Percentiles rank a stretch among this genome's conserved stretches.
Conservation (phyloP, 345 rosid species). For the Hirschfeldia incana region DNA sequence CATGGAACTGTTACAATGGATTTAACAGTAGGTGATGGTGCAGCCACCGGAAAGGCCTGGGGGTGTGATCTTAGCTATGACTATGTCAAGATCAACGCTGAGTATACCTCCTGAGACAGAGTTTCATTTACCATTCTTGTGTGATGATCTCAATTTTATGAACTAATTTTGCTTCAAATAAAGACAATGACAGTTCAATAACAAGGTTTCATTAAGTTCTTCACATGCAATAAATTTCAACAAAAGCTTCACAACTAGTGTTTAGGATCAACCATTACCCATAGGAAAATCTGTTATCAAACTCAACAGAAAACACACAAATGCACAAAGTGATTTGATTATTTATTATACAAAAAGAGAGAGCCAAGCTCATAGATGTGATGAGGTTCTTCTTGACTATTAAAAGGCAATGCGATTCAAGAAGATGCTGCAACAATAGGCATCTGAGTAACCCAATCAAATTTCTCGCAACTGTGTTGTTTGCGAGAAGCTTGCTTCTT, state of each 20-base stretch:
- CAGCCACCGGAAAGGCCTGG: conserved; percentile 71
- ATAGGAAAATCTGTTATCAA: background rate
- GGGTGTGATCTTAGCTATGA: conserved; percentile 90
- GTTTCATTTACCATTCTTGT: conserved; percentile 13
- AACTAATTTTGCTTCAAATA: conserved; percentile 9
- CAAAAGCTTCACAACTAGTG: conserved; percentile 1
- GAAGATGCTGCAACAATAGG: conserved; percentile 65
- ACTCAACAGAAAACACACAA: background rate
- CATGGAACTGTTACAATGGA: conserved; percentile 72
- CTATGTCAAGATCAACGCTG: conserved; percentile 85
- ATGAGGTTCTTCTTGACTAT: conserved; percentile 7
- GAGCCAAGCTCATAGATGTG: background rate
- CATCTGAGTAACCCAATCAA: conserved; percentile 46
- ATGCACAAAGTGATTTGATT: background rate
- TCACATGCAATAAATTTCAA: conserved; percentile 4
- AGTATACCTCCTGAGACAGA: conserved; percentile 63
- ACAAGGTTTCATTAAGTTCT: conserved; percentile 13
- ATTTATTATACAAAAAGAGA: background rate
- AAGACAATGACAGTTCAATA: background rate
- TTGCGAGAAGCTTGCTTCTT: conserved; percentile 62
- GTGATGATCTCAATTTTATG: background rate
- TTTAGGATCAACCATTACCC: background rate
- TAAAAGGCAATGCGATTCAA: conserved; percentile 27
- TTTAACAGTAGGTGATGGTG: conserved; percentile 68
- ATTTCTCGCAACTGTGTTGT: conserved; percentile 38